These are phyloP conservation scores for Heterobasidion annosum DNA, from an alignment of 1,284 basidiomycete species.

Conservation along the genomic window DNA sequence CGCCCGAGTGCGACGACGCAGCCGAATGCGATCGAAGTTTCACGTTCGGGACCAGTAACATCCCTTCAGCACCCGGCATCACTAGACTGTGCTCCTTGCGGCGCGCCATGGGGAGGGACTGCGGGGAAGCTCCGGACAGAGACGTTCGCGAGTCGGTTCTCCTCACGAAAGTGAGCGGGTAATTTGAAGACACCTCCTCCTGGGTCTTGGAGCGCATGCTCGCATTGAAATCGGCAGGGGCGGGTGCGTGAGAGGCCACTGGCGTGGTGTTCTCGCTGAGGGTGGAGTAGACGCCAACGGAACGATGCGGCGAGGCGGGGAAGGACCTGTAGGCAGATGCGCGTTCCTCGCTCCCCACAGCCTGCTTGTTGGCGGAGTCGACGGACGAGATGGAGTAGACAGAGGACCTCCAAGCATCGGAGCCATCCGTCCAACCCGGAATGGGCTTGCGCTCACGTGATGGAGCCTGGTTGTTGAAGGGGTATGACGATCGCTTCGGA, in stretches of 20 bases:
- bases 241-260: slow-evolving; percentile 14
- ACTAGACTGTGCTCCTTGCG: slow-evolving; percentile 40
- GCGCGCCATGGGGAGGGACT: slow-evolving; percentile 23
- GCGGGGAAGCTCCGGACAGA: slow-evolving; percentile 16
- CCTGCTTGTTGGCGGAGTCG: slow-evolving; percentile 16
- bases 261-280: slow-evolving; percentile 23
- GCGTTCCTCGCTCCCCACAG: slow-evolving; percentile 15
- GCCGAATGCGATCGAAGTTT: slow-evolving; percentile 30
- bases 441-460: slow-evolving; percentile 30
- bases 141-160: slow-evolving; percentile 41
- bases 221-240: slow-evolving; percentile 11
- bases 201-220: slow-evolving; percentile 13
- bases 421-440: slow-evolving; percentile 64
- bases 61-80: slow-evolving; percentile 49
- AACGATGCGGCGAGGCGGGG: slow-evolving; percentile 38
- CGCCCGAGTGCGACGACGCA: slow-evolving; percentile 17
- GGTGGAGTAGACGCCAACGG: slow-evolving; percentile 39
- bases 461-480: slow-evolving; percentile 12
- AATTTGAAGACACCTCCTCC: slow-evolving; percentile 44
- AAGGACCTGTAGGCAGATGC: slow-evolving; percentile 31
- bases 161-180: slow-evolving; percentile 40
- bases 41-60: slow-evolving; percentile 57
- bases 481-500: slow-evolving; percentile 18
- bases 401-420: slow-evolving; percentile 51
- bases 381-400: slow-evolving; percentile 38